Conservation (phyloP, 2,329 filamentous ascomycete species). For the Rhinocladiella mackenziei region DNA sequence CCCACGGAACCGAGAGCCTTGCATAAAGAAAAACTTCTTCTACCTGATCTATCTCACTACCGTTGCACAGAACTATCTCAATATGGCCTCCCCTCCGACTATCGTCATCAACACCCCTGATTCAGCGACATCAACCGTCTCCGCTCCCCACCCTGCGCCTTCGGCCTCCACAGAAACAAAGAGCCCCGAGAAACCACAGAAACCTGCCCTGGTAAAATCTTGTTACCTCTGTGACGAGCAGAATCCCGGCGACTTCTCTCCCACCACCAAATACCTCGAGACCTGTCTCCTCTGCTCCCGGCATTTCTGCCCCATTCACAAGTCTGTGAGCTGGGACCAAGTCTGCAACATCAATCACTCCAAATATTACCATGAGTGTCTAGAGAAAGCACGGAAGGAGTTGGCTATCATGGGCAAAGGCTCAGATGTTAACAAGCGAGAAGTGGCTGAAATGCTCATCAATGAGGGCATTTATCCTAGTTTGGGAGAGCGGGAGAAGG, state of each 20-base stretch:
- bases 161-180: background rate
- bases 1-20: background rate
- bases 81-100: slow-evolving; percentile 21
- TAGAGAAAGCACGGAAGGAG: slow-evolving; percentile 22
- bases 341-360: slow-evolving; percentile 31
- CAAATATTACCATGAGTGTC: slow-evolving; percentile 28
- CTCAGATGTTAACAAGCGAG: slow-evolving; percentile 14
- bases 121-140: slow-evolving; percentile 14
- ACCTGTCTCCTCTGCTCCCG: slow-evolving; percentile 28
- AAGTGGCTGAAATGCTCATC: slow-evolving; percentile 25
- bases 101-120: slow-evolving; percentile 27
- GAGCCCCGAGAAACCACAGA: slow-evolving; percentile 10
- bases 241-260: slow-evolving; percentile 30
- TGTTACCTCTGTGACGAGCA: slow-evolving; percentile 32
- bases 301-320: slow-evolving; percentile 29
- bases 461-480: slow-evolving; percentile 28
- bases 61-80: too few relatives aligned
- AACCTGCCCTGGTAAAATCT: slow-evolving; percentile 18
- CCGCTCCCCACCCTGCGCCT: slow-evolving; percentile 6
- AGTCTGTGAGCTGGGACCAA: slow-evolving; percentile 22
- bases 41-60: too few relatives aligned
- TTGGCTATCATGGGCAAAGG: slow-evolving; percentile 20
- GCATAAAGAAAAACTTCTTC: background rate
- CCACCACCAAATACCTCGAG: slow-evolving; percentile 30
- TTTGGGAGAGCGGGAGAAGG: slow-evolving; percentile 30